Base-by-base conservation (phyloP, 345 rosid species). In the Anacardium occidentale region DNA sequence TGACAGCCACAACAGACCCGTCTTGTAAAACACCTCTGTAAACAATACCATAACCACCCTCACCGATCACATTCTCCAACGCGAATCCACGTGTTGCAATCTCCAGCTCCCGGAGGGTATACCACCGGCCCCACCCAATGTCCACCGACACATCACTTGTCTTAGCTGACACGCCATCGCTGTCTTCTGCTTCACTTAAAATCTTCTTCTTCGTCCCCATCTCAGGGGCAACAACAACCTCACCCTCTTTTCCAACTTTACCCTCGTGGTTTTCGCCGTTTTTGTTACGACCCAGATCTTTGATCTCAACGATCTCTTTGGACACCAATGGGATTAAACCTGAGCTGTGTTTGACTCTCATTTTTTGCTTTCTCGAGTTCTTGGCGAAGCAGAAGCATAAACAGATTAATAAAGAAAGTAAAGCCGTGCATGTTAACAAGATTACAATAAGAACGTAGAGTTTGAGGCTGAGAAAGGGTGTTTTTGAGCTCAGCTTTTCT, bases 121-220 rank as follows among this genome's bases (percentile, higher is more conserved):
- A 92, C 99, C 97, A 92, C 70, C 89, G 68, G 7, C 99, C 99
- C 99, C 99, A 95, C 7, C 99, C 98, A 17, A 90, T 84, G 66
- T 89, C 87, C 71, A 78, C 87, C 81, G 79, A 81, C 79, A 79
- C 85, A 68, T 85, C 92, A 76, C 90, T 78, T 37, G 83, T 75
- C 3, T 79, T 77, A 71, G 83, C 70, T 32, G 85, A 83, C 79
- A 72, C 71, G 24, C 44, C 78, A 45, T 80, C 85, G 18, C 85
- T 80, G 57, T 54, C 81, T 63, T 80, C 88, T 50, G 76, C 80
- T 9, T 64, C 71, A 40, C 70, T 25, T 70, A 61, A 70, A 61
- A 58, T 76, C 58, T 62, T 69, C 32, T 62, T 14, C 70, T 74
- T 58, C 56, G 7, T 14, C 54, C 0, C 22, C 64, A 14, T 20